Percentiles rank a stretch among this genome's conserved stretches.
Evolutionary conservation across 2,329 filamentous ascomycete genomes (phyloP).

Genomic region (Verticillium nubilum): DNA sequence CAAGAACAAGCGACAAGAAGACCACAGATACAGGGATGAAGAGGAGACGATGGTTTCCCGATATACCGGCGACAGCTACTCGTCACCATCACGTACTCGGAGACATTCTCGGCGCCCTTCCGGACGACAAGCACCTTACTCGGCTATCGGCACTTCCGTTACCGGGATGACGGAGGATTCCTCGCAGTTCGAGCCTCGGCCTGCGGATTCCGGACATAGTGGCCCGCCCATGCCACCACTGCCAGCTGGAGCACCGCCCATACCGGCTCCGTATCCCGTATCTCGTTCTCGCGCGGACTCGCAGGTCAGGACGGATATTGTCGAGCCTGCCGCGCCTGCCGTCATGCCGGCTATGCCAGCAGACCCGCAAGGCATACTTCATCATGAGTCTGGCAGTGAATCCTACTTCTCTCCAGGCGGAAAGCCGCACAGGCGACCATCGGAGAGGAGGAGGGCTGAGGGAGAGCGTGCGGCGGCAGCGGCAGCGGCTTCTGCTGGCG

Average conservation of each 20-base stretch:
- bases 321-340: constrained; percentile 27
- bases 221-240: constrained; percentile 47
- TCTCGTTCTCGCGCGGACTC: background rate
- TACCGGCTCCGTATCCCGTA: background rate
- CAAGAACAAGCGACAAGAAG: constrained; percentile 40
- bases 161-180: constrained; percentile 21
- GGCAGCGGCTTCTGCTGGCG: constrained; percentile 40
- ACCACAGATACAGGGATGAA: constrained; percentile 37
- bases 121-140: constrained; percentile 15
- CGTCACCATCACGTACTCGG: constrained; percentile 30
- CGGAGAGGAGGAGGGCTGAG: constrained; percentile 40
- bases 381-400: constrained; percentile 36
- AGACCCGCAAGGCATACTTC: constrained; percentile 42
- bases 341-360: constrained; percentile 51
- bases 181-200: constrained; percentile 33
- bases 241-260: constrained; percentile 27
- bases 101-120: constrained; percentile 20
- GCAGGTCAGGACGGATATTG: background rate
- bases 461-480: constrained; percentile 40
- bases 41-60: constrained; percentile 56
- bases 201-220: constrained; percentile 13
- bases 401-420: constrained; percentile 34
- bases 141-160: constrained; percentile 10
- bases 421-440: constrained; percentile 34
- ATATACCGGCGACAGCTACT: constrained; percentile 64